Evolutionary conservation across 208 protist species (phyloP).

Genomic region (Herpetomonas samuelpessoai): DNA sequence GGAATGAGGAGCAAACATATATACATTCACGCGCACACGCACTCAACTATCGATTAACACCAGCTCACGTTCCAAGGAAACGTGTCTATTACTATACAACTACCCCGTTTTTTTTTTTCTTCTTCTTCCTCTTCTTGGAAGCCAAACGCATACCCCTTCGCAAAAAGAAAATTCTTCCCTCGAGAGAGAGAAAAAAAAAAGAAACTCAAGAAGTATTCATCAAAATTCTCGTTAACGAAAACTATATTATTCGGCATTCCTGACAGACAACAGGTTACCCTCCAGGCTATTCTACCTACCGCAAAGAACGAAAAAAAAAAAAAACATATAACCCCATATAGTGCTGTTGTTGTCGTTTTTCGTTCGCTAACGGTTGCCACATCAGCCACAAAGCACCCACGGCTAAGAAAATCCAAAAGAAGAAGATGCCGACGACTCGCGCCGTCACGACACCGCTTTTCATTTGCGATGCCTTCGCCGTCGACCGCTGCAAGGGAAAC

Average conservation of each 20-base stretch:
- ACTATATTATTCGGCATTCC: too few relatives aligned
- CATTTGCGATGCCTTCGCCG: slow-evolving; percentile 64
- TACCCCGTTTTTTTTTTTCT: slow-evolving; percentile 9
- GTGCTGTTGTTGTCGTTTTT: too few relatives aligned
- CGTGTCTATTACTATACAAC: neutral
- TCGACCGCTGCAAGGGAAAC: slow-evolving; percentile 63
- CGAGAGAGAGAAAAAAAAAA: slow-evolving; percentile 11
- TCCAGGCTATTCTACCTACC: too few relatives aligned
- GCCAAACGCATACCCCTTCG: neutral
- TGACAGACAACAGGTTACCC: too few relatives aligned
- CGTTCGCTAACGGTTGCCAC: too few relatives aligned
- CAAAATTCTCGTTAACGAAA: neutral
- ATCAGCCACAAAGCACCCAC: too few relatives aligned
- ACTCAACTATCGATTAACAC: neutral
- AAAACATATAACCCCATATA: too few relatives aligned
- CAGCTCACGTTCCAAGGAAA: neutral
- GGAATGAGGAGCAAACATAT: too few relatives aligned
- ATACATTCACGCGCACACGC: too few relatives aligned
- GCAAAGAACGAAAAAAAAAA: too few relatives aligned
- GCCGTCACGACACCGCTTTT: slow-evolving; percentile 45
- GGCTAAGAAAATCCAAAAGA: neutral
- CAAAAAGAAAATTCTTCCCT: too few relatives aligned
- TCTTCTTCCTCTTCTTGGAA: neutral
- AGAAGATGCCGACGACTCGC: slow-evolving; percentile 4
- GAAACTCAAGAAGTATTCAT: slow-evolving; percentile 13